These are phyloP conservation scores for Linum tenue DNA, from an alignment of 345 rosid genomes.

Conservation along the genomic window DNA sequence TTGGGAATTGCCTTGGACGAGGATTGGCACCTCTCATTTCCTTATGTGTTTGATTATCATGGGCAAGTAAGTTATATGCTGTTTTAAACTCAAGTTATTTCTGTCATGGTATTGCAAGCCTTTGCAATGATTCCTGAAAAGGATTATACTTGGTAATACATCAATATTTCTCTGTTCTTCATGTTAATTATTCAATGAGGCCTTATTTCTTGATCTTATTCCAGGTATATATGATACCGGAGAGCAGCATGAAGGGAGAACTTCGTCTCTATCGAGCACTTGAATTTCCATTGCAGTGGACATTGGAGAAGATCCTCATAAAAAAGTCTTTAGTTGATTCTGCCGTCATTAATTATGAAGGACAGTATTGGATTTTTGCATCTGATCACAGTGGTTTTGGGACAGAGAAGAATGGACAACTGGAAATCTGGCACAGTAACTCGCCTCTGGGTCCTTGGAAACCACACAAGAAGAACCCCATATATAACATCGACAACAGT, in stretches of 20 bases:
- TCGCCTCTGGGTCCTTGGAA: slow-evolving; percentile 93
- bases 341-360: slow-evolving; percentile 46
- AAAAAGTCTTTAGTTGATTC: slow-evolving; percentile 70
- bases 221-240: slow-evolving; percentile 96
- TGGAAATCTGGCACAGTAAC: slow-evolving; percentile 79
- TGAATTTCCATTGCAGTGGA: slow-evolving; percentile 77
- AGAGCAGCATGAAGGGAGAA: slow-evolving; percentile 59
- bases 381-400: slow-evolving; percentile 78
- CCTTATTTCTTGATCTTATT: not conserved
- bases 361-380: slow-evolving; percentile 69
- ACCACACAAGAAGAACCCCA: slow-evolving; percentile 83
- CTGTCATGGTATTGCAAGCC: not conserved
- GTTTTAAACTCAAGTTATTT: not conserved
- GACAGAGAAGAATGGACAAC: slow-evolving; percentile 57
- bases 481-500: slow-evolving; percentile 47
- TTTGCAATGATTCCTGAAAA: not conserved
- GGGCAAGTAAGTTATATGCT: slow-evolving; percentile 49
- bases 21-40: slow-evolving; percentile 92
- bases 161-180: not conserved
- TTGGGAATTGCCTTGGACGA: slow-evolving; percentile 88
- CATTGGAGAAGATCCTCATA: slow-evolving; percentile 50
- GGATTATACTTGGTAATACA: not conserved
- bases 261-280: slow-evolving; percentile 71
- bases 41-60: slow-evolving; percentile 64
- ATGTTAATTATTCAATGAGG: slow-evolving; percentile 5